Evolutionary conservation across 2,329 filamentous ascomycete species (phyloP).

Genomic region (Magnaporthiopsis rhizophila): DNA sequence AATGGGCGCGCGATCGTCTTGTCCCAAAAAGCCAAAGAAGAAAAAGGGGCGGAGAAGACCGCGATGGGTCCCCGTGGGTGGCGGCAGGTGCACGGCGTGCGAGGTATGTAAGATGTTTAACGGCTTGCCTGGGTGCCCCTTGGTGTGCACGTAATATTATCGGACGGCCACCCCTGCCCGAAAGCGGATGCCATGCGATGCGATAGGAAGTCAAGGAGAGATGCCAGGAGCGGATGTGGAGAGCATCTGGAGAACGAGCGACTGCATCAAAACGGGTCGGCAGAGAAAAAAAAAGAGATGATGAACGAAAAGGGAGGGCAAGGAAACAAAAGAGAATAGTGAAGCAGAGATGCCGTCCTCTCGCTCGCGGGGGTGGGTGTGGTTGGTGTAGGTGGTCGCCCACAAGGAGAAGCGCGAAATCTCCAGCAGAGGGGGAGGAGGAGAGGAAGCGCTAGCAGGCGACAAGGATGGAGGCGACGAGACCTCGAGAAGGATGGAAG

Average conservation of each 20-base stretch:
- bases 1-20: background rate
- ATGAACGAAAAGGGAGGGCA: background rate
- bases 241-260: background rate
- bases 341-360: background rate
- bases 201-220: background rate
- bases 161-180: background rate
- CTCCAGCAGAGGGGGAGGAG: background rate
- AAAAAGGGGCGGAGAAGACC: background rate
- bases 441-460: background rate
- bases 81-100: background rate
- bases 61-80: background rate
- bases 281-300: background rate
- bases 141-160: background rate
- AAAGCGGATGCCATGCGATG: background rate
- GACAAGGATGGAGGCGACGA: background rate
- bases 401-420: background rate
- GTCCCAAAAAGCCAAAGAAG: background rate
- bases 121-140: background rate
- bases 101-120: background rate
- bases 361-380: background rate
- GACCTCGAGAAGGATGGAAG: background rate
- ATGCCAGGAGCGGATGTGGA: background rate
- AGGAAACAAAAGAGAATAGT: background rate
- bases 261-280: background rate
- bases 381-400: background rate